Conservation (phyloP, 2,329 filamentous ascomycete species). For the Boeremia lycopersici region DNA sequence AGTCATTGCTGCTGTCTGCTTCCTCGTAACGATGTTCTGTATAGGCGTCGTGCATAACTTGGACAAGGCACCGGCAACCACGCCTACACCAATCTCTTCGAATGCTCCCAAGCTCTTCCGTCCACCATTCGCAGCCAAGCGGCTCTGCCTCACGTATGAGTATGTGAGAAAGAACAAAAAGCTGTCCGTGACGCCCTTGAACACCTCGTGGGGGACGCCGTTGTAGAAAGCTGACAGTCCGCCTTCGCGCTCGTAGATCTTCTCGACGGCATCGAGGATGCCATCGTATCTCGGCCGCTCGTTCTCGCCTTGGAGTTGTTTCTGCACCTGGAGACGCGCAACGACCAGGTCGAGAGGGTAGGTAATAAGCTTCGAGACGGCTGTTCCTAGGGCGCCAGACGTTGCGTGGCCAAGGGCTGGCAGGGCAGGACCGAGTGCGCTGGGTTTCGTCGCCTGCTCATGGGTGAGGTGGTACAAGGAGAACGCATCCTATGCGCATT, state of each 20-base stretch:
- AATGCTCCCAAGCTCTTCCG: conserved; percentile 61
- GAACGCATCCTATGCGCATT: conserved; percentile 48
- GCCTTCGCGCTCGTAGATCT: conserved; percentile 75
- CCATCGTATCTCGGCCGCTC: conserved; percentile 63
- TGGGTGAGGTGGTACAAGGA: conserved; percentile 50
- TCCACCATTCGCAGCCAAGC: conserved; percentile 35
- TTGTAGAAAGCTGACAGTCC: conserved; percentile 70
- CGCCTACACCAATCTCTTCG: conserved; percentile 76
- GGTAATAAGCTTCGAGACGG: conserved; percentile 76
- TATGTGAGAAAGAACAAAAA: conserved; percentile 90
- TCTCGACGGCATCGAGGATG: conserved; percentile 70
- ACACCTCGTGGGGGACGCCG: conserved; percentile 51
- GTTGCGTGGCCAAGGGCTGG: conserved; percentile 81
- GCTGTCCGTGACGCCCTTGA: conserved; percentile 66
- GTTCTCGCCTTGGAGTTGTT: conserved; percentile 56
- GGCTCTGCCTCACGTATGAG: conserved; percentile 59
- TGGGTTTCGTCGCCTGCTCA: conserved; percentile 38
- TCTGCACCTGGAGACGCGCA: conserved; percentile 81
- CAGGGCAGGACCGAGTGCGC: conserved; percentile 56
- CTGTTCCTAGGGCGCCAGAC: conserved; percentile 78
- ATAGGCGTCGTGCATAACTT: conserved; percentile 80
- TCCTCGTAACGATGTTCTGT: conserved; percentile 79
- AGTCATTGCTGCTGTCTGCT: conserved; percentile 70
- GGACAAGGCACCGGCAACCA: conserved; percentile 74
- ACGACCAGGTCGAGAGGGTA: conserved; percentile 85